Conservation (phyloP, 148 eudicot genomes). For the Hydrangea macrophylla region DNA sequence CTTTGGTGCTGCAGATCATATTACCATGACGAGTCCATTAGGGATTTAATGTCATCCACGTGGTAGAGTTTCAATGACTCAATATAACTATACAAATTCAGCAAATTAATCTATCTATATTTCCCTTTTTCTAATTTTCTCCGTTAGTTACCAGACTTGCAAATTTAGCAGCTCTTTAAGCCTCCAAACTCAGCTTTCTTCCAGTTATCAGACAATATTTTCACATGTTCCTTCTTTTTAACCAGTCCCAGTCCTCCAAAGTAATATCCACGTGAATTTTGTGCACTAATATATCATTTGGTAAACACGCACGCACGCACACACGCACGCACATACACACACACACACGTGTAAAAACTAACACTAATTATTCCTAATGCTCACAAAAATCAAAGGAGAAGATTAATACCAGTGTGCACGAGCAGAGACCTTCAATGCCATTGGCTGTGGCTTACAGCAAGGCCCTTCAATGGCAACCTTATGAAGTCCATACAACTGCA, state of each 20-base stretch:
- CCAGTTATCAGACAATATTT: neutral
- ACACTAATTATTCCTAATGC: neutral
- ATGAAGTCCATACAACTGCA: slow-evolving; percentile 58
- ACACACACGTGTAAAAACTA: neutral
- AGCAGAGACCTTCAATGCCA: slow-evolving; percentile 68
- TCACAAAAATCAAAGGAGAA: slow-evolving; percentile 3
- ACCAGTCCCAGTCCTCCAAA: neutral
- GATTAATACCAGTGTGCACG: slow-evolving; percentile 67
- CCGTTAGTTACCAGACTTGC: too few relatives aligned
- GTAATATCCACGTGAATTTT: neutral
- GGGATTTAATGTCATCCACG: neutral
- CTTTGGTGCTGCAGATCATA: neutral
- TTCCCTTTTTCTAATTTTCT: too few relatives aligned
- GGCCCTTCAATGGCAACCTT: slow-evolving; percentile 71
- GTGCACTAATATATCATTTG: neutral
- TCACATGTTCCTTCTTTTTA: neutral
- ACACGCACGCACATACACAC: neutral
- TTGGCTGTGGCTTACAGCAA: slow-evolving; percentile 51
- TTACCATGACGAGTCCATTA: neutral
- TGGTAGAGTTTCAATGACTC: neutral
- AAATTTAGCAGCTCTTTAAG: neutral
- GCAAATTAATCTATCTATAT: too few relatives aligned
- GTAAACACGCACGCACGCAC: neutral
- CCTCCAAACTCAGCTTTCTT: neutral
- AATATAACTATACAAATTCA: neutral